phyloP scores from a whole-genome alignment of 2,329 filamentous ascomycete genomes.

The Sphaerulina vaccinii region DNA sequence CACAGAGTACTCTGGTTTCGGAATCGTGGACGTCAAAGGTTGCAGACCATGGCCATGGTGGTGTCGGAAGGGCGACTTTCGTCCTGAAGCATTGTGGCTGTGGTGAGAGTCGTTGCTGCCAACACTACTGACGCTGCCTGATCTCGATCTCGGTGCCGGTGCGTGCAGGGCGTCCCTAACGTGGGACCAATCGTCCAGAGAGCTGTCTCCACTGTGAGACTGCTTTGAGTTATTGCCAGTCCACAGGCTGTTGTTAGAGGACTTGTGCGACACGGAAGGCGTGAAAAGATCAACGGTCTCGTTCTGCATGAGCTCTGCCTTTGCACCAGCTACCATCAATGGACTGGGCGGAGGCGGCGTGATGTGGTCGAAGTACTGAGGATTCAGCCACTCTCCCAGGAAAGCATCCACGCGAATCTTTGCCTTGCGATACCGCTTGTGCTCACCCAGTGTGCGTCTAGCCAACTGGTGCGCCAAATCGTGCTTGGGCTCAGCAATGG shows the following conservation, averaged over 20 bases:
- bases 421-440: constrained; percentile 48
- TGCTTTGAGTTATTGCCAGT: constrained; percentile 38
- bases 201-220: constrained; percentile 23
- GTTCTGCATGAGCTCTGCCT: constrained; percentile 78
- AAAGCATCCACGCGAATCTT: constrained; percentile 84
- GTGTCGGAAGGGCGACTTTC: constrained; percentile 32
- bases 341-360: constrained; percentile 82
- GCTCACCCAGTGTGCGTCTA: constrained; percentile 36
- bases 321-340: constrained; percentile 85
- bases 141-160: constrained; percentile 47
- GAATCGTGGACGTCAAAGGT: constrained; percentile 29
- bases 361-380: constrained; percentile 90
- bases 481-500: constrained; percentile 40
- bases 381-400: constrained; percentile 91
- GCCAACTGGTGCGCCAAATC: constrained; percentile 40
- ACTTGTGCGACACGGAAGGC: constrained; percentile 39
- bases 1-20: constrained; percentile 35
- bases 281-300: constrained; percentile 57
- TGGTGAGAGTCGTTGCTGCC: constrained; percentile 32
- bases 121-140: constrained; percentile 47
- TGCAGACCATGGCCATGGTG: constrained; percentile 28
- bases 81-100: constrained; percentile 23
- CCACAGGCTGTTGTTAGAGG: constrained; percentile 46
- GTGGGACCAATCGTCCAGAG: constrained; percentile 33
- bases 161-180: constrained; percentile 33